Base-by-base conservation (phyloP, 345 rosid species). In the Abelmoschus esculentus region DNA sequence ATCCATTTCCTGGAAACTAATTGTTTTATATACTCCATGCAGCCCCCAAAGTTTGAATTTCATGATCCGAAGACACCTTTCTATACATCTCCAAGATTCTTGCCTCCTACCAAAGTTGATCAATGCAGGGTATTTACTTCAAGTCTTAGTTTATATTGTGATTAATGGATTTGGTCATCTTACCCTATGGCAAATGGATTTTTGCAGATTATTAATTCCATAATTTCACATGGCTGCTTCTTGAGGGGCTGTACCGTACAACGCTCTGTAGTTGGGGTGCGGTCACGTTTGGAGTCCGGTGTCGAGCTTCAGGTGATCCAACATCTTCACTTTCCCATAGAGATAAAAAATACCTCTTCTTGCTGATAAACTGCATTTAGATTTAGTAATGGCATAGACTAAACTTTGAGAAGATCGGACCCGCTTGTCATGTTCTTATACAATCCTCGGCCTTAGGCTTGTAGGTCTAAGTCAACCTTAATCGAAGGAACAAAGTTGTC, bases 81-180 rank as follows among this genome's bases (percentile, higher is more conserved):
- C 79, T 89, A 72, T 83, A 91, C 97, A 7, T 91, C 93, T 73
- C 93, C 97, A 60, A 80, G 97, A 71, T 89, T 91, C 84, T 78
- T 91, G 79, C 97, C 97, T 28, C 97, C 97, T 15, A 89, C 93
- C 54, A 91, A 91, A 85, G 90, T 91, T 47, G 96, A 91, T 70
- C 75, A 78, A 75, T 89, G 96, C 91, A 84, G 71, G 90, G 97
- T 89, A 81, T 34, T 50, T 72, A 32, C 42, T 54, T 44, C 58
- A 42, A 66, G 61, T 17, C 49, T 66, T 34, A 28, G 34, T 29
- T 59, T 28, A 26, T 42, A 7, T 59, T 3, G 2, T 49, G 32
- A 52, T 19, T 14, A 46, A 55, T 46, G 8, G 18, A 2, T 56
- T 53, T 44, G 28, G 34, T 28, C 38, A 10, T 38, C 58, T 34